A percentile compares a stretch with the other conserved stretches of the same genome.
Evolutionary conservation across 345 rosid genomes (phyloP).

Genomic region (Sonneratia alba): DNA sequence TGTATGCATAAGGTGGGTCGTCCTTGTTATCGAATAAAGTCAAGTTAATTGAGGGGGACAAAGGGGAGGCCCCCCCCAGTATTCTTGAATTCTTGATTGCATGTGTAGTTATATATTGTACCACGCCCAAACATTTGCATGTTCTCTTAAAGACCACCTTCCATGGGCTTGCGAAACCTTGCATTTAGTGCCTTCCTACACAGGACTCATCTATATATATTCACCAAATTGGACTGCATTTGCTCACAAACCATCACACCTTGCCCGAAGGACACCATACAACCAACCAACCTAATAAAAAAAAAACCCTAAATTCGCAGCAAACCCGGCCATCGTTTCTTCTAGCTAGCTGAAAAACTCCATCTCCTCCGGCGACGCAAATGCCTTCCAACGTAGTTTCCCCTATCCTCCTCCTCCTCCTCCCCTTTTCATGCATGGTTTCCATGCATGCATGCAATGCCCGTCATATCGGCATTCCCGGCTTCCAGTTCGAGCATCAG

Average conservation of each 20-base stretch:
- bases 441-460: constrained; percentile 2
- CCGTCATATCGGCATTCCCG: not conserved
- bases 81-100: not conserved
- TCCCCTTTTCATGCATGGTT: not conserved
- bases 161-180: constrained; percentile 7
- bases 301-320: not conserved
- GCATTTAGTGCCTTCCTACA: constrained; percentile 3
- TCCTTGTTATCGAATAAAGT: not conserved
- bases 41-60: not conserved
- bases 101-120: not conserved
- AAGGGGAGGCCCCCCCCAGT: not conserved
- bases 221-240: not conserved
- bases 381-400: not conserved
- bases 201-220: not conserved
- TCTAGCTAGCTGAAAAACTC: not conserved
- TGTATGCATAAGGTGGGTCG: not conserved
- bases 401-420: not conserved
- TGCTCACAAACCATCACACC: not conserved
- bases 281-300: not conserved
- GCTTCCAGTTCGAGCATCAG: not conserved
- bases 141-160: constrained; percentile 6
- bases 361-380: not conserved
- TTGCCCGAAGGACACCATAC: not conserved
- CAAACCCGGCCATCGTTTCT: not conserved
- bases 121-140: constrained; percentile 3